Evolutionary conservation across 2,329 filamentous ascomycete species (phyloP).

Genomic region (Coniochaeta prunicola): DNA sequence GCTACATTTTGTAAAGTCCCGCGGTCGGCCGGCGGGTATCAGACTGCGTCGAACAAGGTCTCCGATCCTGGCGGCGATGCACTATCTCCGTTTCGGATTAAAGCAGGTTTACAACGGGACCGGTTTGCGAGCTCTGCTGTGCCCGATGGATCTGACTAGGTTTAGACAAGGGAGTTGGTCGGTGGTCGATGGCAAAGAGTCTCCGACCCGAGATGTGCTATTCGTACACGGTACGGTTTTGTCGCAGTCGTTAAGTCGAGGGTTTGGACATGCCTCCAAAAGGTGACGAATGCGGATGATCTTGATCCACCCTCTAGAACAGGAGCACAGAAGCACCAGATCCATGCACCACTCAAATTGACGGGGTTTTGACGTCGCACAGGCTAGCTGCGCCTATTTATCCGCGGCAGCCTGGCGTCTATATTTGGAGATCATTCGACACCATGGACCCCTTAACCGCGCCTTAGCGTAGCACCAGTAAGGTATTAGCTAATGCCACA

Average conservation of each 20-base stretch:
- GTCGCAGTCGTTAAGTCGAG: too few relatives aligned
- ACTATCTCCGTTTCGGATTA: background rate
- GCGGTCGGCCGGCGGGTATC: background rate
- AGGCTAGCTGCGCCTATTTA: background rate
- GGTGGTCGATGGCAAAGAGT: too few relatives aligned
- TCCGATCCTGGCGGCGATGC: background rate
- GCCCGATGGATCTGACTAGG: background rate
- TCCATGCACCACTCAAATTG: too few relatives aligned
- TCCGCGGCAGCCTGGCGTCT: background rate
- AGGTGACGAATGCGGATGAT: too few relatives aligned
- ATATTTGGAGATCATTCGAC: background rate
- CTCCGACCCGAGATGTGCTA: too few relatives aligned
- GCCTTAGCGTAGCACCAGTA: background rate
- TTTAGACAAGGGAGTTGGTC: background rate
- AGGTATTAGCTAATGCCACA: background rate
- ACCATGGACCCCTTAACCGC: background rate
- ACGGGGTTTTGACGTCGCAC: background rate
- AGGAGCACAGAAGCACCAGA: too few relatives aligned
- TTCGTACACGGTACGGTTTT: too few relatives aligned
- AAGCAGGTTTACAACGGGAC: background rate
- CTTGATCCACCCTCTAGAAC: too few relatives aligned
- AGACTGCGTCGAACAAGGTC: background rate
- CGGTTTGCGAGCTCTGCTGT: background rate
- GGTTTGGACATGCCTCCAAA: too few relatives aligned
- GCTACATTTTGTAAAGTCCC: background rate